Evolutionary conservation across 139 green algal species (phyloP).

Genomic region (Chlamydomonas asymmetrica): DNA sequence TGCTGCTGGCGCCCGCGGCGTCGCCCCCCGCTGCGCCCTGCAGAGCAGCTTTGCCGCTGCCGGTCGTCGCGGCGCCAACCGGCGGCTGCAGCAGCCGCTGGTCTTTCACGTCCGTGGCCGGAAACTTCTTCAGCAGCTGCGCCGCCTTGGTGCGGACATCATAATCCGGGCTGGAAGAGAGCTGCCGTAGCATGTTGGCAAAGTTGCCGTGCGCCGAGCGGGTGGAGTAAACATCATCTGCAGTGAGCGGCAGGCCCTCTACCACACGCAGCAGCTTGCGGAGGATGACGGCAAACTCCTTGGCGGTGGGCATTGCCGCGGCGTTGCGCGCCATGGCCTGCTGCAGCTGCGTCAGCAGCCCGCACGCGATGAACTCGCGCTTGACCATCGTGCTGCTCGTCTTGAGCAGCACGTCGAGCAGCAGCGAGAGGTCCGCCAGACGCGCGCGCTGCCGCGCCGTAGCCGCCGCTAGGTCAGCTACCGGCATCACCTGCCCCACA

Average conservation of each 20-base stretch:
- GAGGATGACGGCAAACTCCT: slow-evolving; percentile 67
- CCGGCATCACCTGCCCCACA: slow-evolving; percentile 1
- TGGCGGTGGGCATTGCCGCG: too few species aligned
- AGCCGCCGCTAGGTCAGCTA: background rate
- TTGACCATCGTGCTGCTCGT: slow-evolving; percentile 54
- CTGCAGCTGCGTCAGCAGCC: slow-evolving; percentile 84
- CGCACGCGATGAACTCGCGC: slow-evolving; percentile 71
- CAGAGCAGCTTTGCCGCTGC: background rate
- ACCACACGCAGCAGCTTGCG: slow-evolving; percentile 59
- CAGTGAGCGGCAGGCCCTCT: slow-evolving; percentile 68
- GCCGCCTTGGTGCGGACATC: slow-evolving; percentile 65
- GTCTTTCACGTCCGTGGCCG: slow-evolving; percentile 44
- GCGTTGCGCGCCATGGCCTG: slow-evolving; percentile 48
- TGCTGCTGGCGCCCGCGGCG: background rate
- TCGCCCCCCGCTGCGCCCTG: background rate
- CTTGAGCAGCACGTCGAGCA: slow-evolving; percentile 84
- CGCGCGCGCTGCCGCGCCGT: slow-evolving; percentile 73
- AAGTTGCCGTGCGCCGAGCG: slow-evolving; percentile 82
- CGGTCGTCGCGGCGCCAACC: slow-evolving; percentile 17
- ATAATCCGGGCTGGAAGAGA: slow-evolving; percentile 59
- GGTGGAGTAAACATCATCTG: slow-evolving; percentile 65
- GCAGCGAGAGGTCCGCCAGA: slow-evolving; percentile 83
- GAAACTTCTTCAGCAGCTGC: slow-evolving; percentile 65
- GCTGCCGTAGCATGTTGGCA: slow-evolving; percentile 65
- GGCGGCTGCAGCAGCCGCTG: slow-evolving; percentile 39